Evolutionary conservation across 2,329 filamentous ascomycete species (phyloP), one percentile per base, ranked within the genome.

Genomic region (Orbilia brochopaga): DNA sequence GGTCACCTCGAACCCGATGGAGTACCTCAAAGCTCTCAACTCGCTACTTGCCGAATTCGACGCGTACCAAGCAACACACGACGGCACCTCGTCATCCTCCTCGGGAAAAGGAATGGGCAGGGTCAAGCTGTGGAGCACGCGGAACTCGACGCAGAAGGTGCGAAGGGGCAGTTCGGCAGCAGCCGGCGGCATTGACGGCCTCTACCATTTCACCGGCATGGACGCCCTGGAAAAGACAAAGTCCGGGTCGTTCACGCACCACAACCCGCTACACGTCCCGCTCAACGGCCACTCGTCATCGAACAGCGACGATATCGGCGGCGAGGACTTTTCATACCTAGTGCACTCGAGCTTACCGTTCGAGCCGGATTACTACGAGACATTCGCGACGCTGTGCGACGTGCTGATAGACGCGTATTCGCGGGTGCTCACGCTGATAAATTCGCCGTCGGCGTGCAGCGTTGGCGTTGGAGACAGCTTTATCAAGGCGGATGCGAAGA

Each of bases 291-390:
- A 66, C 73, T 62, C 46, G 69, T 69, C 54, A 37, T 64, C 60
- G n/a, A 66, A 61, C 52, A 42, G 37, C 35, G 69, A 73, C 51
- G 69, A 73, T 23, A 15, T 60, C 2, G 46, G 37, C 27, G 69
- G 69, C 0, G 92, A 96, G 78, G 91, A 95, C 77, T 99, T 97
- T 79, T 87, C 87, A 0, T 88, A 93, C 78, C 83, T 99, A 1
- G 84, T 97, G 19, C 97, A 93, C n/a, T 94, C 94, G 0, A 89
- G 88, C 15, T 81, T 99, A 53, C 94, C 94, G 0, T 99, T 99
- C 78, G 92, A 97, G 74, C 94, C 94, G 0, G 94, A 99, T 80
- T 99, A 96, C 77, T 94, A 93, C 79, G 92, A 95, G 81, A 97
- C 92, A 0, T 97, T 97, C 81, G 89, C 92, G 13, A 97, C 94